Evolutionary conservation across 2,329 filamentous ascomycete species (phyloP).

Genomic region (Plenodomus tracheiphilus): DNA sequence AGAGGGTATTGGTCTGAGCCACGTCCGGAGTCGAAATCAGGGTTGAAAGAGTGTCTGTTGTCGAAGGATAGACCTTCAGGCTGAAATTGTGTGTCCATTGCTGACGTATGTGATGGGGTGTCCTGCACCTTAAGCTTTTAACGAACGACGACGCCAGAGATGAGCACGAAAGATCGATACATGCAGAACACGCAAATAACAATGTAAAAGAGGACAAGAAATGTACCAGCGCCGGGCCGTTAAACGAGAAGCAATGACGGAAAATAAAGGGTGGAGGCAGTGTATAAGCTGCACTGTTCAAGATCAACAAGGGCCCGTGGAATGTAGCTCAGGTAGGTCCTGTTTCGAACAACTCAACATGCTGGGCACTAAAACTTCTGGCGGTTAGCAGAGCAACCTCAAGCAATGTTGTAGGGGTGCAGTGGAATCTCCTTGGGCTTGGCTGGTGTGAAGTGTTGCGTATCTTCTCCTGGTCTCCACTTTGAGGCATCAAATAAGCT

Average conservation of each 20-base stretch:
- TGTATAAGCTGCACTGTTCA: conserved; percentile 27
- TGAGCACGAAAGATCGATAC: conserved; percentile 12
- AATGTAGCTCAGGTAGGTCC: conserved; percentile 17
- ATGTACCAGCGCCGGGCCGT: conserved; percentile 31
- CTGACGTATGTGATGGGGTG: conserved; percentile 27
- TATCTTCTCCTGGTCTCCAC: conserved; percentile 37
- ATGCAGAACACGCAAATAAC: conserved; percentile 14
- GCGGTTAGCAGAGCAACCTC: conserved; percentile 28
- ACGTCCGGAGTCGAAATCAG: conserved; percentile 20
- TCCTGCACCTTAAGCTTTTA: conserved; percentile 34
- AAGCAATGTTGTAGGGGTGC: conserved; percentile 24
- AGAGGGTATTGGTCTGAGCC: conserved; percentile 12
- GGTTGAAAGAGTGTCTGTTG: conserved; percentile 24
- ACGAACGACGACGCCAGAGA: conserved; percentile 21
- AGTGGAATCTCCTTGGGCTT: conserved; percentile 31
- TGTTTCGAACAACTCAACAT: conserved; percentile 35
- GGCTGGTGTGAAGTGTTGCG: conserved; percentile 37
- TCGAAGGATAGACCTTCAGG: conserved; percentile 31
- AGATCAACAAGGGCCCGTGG: conserved; percentile 20
- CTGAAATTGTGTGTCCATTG: conserved; percentile 38
- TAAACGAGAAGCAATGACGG: conserved; percentile 18
- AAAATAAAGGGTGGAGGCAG: conserved; percentile 20
- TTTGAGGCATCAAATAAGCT: conserved; percentile 33
- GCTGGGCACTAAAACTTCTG: conserved; percentile 22
- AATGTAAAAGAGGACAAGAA: conserved; percentile 3